A percentile compares a stretch with the other conserved stretches of the same genome.
Evolutionary conservation across 2,329 filamentous ascomycete species (phyloP).

Genomic region (Plectosphaerella plurivora): DNA sequence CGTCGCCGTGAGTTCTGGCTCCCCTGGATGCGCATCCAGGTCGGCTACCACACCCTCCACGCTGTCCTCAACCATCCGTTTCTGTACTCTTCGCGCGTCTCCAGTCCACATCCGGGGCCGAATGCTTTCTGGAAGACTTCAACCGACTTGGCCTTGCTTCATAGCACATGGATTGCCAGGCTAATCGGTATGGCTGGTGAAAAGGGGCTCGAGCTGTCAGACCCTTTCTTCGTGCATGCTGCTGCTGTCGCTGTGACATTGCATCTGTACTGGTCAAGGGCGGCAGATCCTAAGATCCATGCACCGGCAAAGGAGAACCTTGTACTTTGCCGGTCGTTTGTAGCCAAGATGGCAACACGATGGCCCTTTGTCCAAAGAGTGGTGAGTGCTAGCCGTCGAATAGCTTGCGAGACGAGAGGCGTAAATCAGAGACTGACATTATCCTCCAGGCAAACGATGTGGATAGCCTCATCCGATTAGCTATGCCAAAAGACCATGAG

Average conservation of each 20-base stretch:
- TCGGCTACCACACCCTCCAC: conserved; percentile 4
- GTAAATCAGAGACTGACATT: background rate
- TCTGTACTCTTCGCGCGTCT: conserved; percentile 2
- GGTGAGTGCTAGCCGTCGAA: background rate
- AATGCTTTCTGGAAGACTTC: conserved; percentile 5
- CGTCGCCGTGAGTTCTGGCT: background rate
- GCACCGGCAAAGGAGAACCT: conserved; percentile 1
- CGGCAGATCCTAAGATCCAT: background rate
- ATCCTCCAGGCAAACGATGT: background rate
- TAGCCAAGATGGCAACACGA: background rate
- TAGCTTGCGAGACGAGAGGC: background rate
- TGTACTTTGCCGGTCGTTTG: background rate
- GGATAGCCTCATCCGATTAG: background rate
- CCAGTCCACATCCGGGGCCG: background rate
- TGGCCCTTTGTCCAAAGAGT: background rate
- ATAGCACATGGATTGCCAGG: conserved; percentile 4
- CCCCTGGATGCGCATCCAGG: conserved; percentile 4
- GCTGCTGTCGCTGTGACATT: conserved; percentile 3
- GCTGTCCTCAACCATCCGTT: conserved; percentile 6
- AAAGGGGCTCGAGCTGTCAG: conserved; percentile 1
- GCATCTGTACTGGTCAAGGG: conserved; percentile 5
- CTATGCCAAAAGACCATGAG: background rate
- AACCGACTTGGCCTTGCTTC: conserved; percentile 1
- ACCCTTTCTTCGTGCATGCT: conserved; percentile 4
- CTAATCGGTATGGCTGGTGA: conserved; percentile 1